Base-by-base conservation (phyloP, 805 yeast species). In the Candida glaebosa region DNA sequence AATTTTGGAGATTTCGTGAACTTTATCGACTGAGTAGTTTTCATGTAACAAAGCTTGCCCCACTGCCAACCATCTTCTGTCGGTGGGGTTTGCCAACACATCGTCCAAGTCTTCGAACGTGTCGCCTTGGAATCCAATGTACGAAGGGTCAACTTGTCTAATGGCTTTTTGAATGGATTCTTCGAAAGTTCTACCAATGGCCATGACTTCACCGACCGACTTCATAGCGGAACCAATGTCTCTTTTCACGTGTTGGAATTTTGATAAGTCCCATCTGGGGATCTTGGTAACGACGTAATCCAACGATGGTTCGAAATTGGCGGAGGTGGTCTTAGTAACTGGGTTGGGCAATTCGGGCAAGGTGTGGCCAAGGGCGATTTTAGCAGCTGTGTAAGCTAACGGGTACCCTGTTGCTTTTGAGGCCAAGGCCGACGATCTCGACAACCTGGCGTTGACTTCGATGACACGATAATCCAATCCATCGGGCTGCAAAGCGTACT, bases 341-440 rank as follows among this genome's bases (percentile, higher is more conserved):
- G 97, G 95, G 69, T 91, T 91, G 53, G 96, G 95, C 54, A 91
- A 75, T 66, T 91, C 96, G 28, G 96, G 96, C 54, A 91, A 78
- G 25, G 98, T 88, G 71, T 86, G 87, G 49, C 96, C 96, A 45
- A 91, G 76, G 40, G 93, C 99, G 54, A 91, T 85, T 74, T 91
- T 91, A 45, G 98, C 98, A 51, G 99, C 99, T 41, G 97, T 93
- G 69, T 91, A 91, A 44, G 99, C 99, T 57, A 91, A 81, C 51
- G 99, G 99, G 65, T 91, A 91, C 54, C 99, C 99, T 31, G 99
- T 91, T 35, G 99, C 99, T 71, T 91, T 91, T 30, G 98, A 91
- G 24, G 99, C 99, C 53, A 91, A 78, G 34, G 99, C 99, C 26
- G 97, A 90, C 22, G 98, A 93, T 61, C 99, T 82, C 32, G 97